These are phyloP conservation scores for Solanum commersonii DNA, from an alignment of 257 asterid species.

Conservation along the genomic window DNA sequence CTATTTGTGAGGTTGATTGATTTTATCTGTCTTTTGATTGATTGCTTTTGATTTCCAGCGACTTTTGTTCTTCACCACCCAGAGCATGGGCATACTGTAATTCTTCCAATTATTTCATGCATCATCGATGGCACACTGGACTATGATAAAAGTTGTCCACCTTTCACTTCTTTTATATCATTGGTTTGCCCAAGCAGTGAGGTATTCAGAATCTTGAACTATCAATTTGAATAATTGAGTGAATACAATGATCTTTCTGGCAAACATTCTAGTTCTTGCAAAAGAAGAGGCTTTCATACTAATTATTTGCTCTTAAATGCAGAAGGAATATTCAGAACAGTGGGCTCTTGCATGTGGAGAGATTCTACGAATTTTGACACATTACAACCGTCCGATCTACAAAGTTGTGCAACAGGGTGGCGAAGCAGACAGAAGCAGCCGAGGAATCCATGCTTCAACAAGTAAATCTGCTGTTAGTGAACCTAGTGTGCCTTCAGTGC, in stretches of 20 bases:
- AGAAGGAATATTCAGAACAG: constrained; percentile 93
- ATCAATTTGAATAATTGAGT: not conserved
- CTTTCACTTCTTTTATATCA: constrained; percentile 89
- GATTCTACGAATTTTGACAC: constrained; percentile 82
- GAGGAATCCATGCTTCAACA: constrained; percentile 62
- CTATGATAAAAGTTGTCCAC: constrained; percentile 64
- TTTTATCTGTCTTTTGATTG: not conserved
- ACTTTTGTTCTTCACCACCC: constrained; percentile 97
- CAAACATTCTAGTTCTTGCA: not conserved
- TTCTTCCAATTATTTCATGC: constrained; percentile 93
- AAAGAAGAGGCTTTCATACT: constrained; percentile 10
- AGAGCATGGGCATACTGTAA: constrained; percentile 93
- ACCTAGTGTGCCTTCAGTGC: constrained; percentile 34
- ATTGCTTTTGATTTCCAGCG: constrained; percentile 44
- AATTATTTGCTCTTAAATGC: constrained; percentile 14
- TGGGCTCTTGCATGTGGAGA: constrained; percentile 99
- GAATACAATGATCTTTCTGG: not conserved
- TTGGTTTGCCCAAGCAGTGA: constrained; percentile 72
- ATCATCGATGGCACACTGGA: constrained; percentile 73
- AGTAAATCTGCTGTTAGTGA: constrained; percentile 43
- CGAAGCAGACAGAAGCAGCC: constrained; percentile 63
- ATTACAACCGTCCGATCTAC: constrained; percentile 89
- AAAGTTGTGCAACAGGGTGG: constrained; percentile 55
- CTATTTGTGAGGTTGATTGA: not conserved
- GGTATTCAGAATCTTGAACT: constrained; percentile 34